Percentiles rank a stretch among this genome's conserved stretches.
Evolutionary conservation across 192 early-diverging fungal genomes (phyloP).

Genomic region (Entrophospora sp.): DNA sequence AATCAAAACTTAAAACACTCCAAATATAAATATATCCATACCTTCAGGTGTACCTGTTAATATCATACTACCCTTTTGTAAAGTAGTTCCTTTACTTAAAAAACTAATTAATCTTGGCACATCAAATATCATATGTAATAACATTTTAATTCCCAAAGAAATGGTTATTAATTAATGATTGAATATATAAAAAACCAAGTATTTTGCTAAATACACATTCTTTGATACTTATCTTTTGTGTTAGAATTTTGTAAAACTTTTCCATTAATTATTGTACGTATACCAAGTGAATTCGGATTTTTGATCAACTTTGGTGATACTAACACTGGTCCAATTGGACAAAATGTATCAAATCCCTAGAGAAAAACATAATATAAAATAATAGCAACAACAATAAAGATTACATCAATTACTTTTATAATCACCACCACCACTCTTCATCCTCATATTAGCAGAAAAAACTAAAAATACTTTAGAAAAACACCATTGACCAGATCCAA

Average conservation of each 20-base stretch:
- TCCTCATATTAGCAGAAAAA: background rate
- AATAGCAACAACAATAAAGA: background rate
- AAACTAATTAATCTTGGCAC: conserved; percentile 44
- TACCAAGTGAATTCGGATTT: conserved; percentile 39
- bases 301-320: conserved; percentile 43
- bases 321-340: conserved; percentile 45
- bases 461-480: conserved; percentile 40
- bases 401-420: too few relatives aligned
- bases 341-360: conserved; percentile 49
- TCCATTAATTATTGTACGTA: conserved; percentile 27
- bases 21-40: background rate
- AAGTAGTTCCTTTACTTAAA: conserved; percentile 52
- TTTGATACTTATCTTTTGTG: too few relatives aligned
- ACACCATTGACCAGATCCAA: conserved; percentile 45
- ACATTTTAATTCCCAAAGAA: too few relatives aligned
- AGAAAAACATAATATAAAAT: background rate
- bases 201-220: too few relatives aligned
- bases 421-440: too few relatives aligned
- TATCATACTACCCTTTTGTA: conserved; percentile 47
- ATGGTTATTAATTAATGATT: too few relatives aligned
- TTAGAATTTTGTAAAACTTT: conserved; percentile 40
- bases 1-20: background rate
- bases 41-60: conserved; percentile 40
- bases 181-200: too few relatives aligned
- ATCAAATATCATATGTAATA: conserved; percentile 54